Evolutionary conservation across 345 rosid species (phyloP), one percentile per base, ranked within the genome.

Genomic region (Eucalyptus regnans): DNA sequence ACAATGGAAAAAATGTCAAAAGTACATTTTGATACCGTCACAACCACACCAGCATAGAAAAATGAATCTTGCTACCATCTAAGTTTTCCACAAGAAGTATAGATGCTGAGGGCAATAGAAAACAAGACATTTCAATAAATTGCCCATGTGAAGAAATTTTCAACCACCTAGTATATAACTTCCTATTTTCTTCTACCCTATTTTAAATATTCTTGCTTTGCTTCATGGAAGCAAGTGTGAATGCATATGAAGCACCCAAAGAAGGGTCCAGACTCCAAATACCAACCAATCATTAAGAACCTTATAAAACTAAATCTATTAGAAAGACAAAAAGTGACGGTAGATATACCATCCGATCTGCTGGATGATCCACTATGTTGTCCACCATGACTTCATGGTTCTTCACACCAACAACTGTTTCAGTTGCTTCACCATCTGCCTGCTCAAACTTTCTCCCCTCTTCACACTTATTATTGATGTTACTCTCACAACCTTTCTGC

Each of bases 271-370:
- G 29, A 87, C 66, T 84, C 18, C 44, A 33, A 18, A 76, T 41
- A 76, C 84, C 48, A 22, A 76, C 48, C 84, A 76, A 76, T 76
- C 15, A 2, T 76, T 22, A 76, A 20, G 84, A 76, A 76, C 46
- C 29, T 76, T 76, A 76, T 76, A 22, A 10, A 37, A 76, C 83
- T 27, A 20, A 76, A 76, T 41, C 83, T 41, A 11, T 41, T 37
- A 20, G 22, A 76, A 76, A 22, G 15, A 76, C 48, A 76, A 76
- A 37, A 76, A 20, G 51, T 27, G 27, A 64, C 76, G 89, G 66
- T 66, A 58, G 89, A n/a, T 44, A 89, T 93, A 97, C 96, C 97
- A 50, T 56, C 58, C 91, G 87, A 88, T 92, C 90, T 49, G 88
- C 87, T 86, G 87, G 90, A 90, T 86, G 54, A 13, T 50, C 60